Percentiles rank a stretch among this genome's conserved stretches.
Evolutionary conservation across 345 rosid genomes (phyloP).

Genomic region (Eucalyptus tenuipes): DNA sequence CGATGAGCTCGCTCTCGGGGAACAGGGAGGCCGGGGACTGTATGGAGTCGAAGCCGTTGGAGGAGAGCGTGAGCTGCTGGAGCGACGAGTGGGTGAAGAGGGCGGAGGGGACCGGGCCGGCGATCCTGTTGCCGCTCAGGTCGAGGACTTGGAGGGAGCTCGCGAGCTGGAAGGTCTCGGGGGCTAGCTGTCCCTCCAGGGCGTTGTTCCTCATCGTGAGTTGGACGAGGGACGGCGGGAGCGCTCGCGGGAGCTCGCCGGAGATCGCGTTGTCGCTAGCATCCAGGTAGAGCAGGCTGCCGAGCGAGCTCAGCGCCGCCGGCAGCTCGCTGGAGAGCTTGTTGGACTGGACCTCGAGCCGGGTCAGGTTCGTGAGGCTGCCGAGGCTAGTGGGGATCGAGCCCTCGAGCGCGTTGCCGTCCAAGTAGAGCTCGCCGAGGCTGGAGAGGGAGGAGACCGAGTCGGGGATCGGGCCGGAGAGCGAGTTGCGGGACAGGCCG

Average conservation of each 20-base stretch:
- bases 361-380: slow-evolving; percentile 24
- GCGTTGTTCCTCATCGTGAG: slow-evolving; percentile 64
- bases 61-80: slow-evolving; percentile 73
- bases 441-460: slow-evolving; percentile 40
- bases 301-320: slow-evolving; percentile 39
- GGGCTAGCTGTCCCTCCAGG: slow-evolving; percentile 33
- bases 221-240: slow-evolving; percentile 53
- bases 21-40: slow-evolving; percentile 21
- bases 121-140: slow-evolving; percentile 54
- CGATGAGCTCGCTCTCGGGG: slow-evolving; percentile 38
- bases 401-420: slow-evolving; percentile 52
- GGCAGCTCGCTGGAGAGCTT: slow-evolving; percentile 52
- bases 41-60: slow-evolving; percentile 47
- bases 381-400: slow-evolving; percentile 40
- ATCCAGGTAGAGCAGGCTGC: slow-evolving; percentile 48
- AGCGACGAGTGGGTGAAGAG: slow-evolving; percentile 59
- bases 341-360: slow-evolving; percentile 72
- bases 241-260: slow-evolving; percentile 31
- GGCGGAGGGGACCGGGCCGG: slow-evolving; percentile 29
- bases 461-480: slow-evolving; percentile 52
- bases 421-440: slow-evolving; percentile 58
- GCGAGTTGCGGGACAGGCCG: slow-evolving; percentile 44
- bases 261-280: slow-evolving; percentile 60
- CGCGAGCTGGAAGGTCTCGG: slow-evolving; percentile 16
- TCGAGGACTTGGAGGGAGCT: slow-evolving; percentile 53